Evolutionary conservation across 2,329 filamentous ascomycete genomes (phyloP).

Genomic region (Ophiostoma pallidulum): DNA sequence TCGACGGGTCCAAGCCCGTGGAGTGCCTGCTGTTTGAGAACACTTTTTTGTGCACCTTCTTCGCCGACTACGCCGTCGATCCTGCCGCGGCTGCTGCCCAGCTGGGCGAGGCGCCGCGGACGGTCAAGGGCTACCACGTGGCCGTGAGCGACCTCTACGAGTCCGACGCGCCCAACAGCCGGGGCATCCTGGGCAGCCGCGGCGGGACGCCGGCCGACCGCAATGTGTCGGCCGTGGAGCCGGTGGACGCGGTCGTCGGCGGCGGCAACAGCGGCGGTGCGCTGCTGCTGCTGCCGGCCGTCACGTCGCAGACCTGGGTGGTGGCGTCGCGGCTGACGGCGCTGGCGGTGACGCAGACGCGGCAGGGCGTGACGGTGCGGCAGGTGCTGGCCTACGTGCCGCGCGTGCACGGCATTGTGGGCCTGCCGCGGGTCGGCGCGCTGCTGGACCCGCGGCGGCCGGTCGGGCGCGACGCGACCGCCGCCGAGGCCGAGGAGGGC

Average conservation of each 20-base stretch:
- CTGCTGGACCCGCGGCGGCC: conserved; percentile 80
- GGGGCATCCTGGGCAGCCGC: conserved; percentile 60
- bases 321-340: too few species aligned
- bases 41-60: conserved; percentile 86
- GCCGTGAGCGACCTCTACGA: conserved; percentile 85
- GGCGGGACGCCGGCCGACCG: conserved; percentile 23
- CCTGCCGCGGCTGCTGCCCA: conserved; percentile 28
- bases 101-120: too few species aligned
- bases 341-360: conserved; percentile 77
- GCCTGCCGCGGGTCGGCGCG: conserved; percentile 56
- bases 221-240: conserved; percentile 71
- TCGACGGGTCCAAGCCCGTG: conserved; percentile 66
- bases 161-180: conserved; percentile 71
- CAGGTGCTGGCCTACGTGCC: conserved; percentile 73
- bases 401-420: conserved; percentile 62
- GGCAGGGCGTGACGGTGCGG: conserved; percentile 81
- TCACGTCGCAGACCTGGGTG: conserved; percentile 71
- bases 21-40: conserved; percentile 81
- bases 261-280: conserved; percentile 15
- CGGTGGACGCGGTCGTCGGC: conserved; percentile 46
- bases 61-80: conserved; percentile 35
- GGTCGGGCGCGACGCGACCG: conserved; percentile 70
- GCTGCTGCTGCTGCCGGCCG: conserved; percentile 52
- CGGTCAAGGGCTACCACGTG: conserved; percentile 75
- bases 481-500: conserved; percentile 74